Base-by-base conservation (phyloP, 768 basidiomycete species). In the Suillus fuscotomentosus region DNA sequence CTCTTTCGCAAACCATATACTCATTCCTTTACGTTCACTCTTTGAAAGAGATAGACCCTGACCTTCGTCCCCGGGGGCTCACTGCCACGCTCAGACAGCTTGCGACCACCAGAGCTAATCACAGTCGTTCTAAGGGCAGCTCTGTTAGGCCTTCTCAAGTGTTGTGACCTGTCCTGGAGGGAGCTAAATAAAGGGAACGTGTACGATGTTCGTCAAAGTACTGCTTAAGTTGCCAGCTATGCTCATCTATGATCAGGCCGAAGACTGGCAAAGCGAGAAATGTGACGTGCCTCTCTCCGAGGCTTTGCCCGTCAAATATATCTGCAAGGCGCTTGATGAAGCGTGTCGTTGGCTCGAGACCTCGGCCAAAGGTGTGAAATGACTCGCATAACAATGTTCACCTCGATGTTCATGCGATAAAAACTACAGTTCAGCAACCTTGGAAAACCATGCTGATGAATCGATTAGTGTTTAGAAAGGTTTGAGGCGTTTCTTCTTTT, bases 221-320 rank as follows among this genome's bases (percentile, higher is more conserved):
- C 59, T 72, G 56, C 59, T 64, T 53, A 60, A 64, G 64, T 27
- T 62, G 9, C 63, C 41, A 31, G 59, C 48, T 57, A 68, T 71
- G 64, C 69, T 67, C 38, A 53, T 20, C 48, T 63, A 53, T 68
- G 60, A 22, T 64, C 73, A 94, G 93, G 81, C 85, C 65, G 94
- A 95, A 80, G 93, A 95, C 70, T 94, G 92, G 88, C 92, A 94
- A 73, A 84, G 90, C 63, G 95, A 97, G 67, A 95, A 95, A 77
- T 90, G 88, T 69, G 94, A 94, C 22, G 82, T 96, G 0, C 85
- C 87, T 0, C 79, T 96, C 5, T 80, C 88, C 11, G 91, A 95
- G 76, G 81, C 82, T 8, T 73, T 88, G 34, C 82, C 86, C 20
- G 83, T 85, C 20, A 78, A 79, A 55, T 81, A 83, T 63, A 75